These are phyloP conservation scores for Naematelia encephala DNA, from an alignment of 768 basidiomycete species.

Conservation along the genomic window DNA sequence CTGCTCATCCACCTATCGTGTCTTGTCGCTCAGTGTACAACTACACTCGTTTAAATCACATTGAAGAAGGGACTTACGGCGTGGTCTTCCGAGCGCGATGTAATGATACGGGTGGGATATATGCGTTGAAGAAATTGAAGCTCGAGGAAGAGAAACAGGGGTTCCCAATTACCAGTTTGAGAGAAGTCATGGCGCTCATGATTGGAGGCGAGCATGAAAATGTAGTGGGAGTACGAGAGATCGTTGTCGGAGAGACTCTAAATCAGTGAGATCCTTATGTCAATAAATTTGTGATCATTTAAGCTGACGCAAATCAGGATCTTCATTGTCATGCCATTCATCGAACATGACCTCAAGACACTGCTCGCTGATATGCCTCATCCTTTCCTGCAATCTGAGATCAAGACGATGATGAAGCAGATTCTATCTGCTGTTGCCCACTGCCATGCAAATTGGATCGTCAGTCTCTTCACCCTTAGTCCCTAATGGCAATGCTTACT, in stretches of 20 bases:
- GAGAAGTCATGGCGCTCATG: constrained; percentile 97
- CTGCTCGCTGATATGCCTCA: constrained; percentile 90
- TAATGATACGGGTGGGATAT: constrained; percentile 90
- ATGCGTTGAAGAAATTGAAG: constrained; percentile 96
- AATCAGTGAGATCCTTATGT: constrained; percentile 77
- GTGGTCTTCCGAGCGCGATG: constrained; percentile 95
- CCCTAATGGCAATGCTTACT: constrained; percentile 1
- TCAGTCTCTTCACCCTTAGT: constrained; percentile 18
- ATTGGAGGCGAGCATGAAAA: constrained; percentile 81
- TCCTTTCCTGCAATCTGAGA: constrained; percentile 94
- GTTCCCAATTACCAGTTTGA: constrained; percentile 92
- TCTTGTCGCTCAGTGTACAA: constrained; percentile 90
- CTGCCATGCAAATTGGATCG: constrained; percentile 94
- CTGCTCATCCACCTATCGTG: constrained; percentile 69
- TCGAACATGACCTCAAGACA: constrained; percentile 98
- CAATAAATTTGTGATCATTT: background rate
- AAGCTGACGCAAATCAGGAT: constrained; percentile 56
- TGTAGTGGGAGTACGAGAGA: constrained; percentile 93
- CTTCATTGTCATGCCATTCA: constrained; percentile 99
- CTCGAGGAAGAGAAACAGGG: constrained; percentile 98
- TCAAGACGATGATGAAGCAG: constrained; percentile 94
- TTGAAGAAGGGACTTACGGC: constrained; percentile 97
- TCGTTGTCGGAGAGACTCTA: constrained; percentile 96
- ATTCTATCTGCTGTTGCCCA: constrained; percentile 87
- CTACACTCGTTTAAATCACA: constrained; percentile 92